phyloP scores from a whole-genome alignment of 495 filamentous ascomycete species.

The Talaromyces borbonicus region DNA sequence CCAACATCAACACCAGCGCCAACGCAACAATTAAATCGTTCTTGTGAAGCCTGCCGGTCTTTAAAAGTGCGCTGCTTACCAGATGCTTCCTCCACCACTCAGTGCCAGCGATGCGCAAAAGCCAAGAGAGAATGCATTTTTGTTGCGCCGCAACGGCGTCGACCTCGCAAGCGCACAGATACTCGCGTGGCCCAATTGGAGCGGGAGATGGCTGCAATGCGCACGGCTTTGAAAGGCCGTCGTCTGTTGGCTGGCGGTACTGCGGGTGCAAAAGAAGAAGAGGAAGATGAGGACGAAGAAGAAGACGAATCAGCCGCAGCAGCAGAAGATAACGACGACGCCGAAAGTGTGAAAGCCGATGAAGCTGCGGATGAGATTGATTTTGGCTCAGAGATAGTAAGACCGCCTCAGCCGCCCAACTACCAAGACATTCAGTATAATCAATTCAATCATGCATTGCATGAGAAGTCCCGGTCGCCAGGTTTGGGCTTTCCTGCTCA shows the following conservation, averaged over 20 bases:
- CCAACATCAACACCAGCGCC: constrained; percentile 14
- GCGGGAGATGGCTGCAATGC: constrained; percentile 69
- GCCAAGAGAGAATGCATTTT: constrained; percentile 65
- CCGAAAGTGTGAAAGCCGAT: constrained; percentile 6
- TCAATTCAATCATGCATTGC: background rate
- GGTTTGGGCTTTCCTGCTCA: background rate
- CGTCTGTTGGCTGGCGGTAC: constrained; percentile 23
- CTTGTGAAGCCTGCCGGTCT: constrained; percentile 77
- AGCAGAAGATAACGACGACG: no score
- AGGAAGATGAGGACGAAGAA: no score
- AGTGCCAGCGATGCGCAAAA: constrained; percentile 75
- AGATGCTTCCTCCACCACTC: constrained; percentile 43
- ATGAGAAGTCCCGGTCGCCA: constrained; percentile 1
- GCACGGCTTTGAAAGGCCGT: constrained; percentile 31
- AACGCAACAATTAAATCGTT: constrained; percentile 44
- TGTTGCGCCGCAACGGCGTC: constrained; percentile 66
- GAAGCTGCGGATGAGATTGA: constrained; percentile 16
- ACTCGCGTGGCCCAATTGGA: constrained; percentile 80
- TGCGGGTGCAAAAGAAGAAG: constrained; percentile 14
- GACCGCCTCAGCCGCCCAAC: background rate
- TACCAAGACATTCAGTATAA: constrained; percentile 6
- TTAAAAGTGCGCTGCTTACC: constrained; percentile 81
- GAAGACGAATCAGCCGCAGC: no score
- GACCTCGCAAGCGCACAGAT: constrained; percentile 74
- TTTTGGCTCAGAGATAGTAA: constrained; percentile 8